Percentiles rank a stretch among this genome's conserved stretches.
Evolutionary conservation across 108 stramenopile species (phyloP).

Genomic region (Seminavis robusta): DNA sequence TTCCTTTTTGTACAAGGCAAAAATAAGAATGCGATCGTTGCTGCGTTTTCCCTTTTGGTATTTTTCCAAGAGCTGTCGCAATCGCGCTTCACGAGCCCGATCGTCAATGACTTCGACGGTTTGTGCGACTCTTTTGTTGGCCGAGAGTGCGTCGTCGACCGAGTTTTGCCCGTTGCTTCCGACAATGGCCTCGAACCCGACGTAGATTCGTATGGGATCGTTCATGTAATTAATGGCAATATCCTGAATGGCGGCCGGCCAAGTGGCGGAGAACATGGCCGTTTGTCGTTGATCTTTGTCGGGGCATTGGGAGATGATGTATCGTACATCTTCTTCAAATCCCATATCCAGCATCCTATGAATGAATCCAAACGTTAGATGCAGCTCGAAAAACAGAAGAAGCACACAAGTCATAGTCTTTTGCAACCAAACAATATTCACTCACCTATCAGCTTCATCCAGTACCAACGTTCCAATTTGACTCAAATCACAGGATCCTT

Average conservation of each 20-base stretch:
- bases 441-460: conserved; percentile 99
- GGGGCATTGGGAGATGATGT: conserved; percentile 67
- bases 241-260: conserved; percentile 93
- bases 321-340: conserved; percentile 75
- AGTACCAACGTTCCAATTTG: conserved; percentile 83
- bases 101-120: conserved; percentile 94
- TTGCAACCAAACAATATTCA: no score
- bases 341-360: conserved; percentile 95
- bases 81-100: conserved; percentile 75
- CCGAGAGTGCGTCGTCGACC: conserved; percentile 87
- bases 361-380: conserved; percentile 93
- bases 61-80: conserved; percentile 72
- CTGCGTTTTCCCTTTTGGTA: conserved; percentile 56
- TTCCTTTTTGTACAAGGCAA: conserved; percentile 98
- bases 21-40: conserved; percentile 84
- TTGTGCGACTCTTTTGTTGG: conserved; percentile 93
- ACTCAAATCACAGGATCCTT: conserved; percentile 75
- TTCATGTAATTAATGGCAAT: conserved; percentile 89
- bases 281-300: conserved; percentile 79
- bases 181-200: conserved; percentile 82
- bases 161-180: conserved; percentile 70
- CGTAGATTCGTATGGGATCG: conserved; percentile 81
- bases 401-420: no score
- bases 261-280: conserved; percentile 98
- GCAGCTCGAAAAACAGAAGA: conserved; percentile 74